phyloP scores from a whole-genome alignment of 2,329 filamentous ascomycete genomes.

The Cladosporium sp. region DNA sequence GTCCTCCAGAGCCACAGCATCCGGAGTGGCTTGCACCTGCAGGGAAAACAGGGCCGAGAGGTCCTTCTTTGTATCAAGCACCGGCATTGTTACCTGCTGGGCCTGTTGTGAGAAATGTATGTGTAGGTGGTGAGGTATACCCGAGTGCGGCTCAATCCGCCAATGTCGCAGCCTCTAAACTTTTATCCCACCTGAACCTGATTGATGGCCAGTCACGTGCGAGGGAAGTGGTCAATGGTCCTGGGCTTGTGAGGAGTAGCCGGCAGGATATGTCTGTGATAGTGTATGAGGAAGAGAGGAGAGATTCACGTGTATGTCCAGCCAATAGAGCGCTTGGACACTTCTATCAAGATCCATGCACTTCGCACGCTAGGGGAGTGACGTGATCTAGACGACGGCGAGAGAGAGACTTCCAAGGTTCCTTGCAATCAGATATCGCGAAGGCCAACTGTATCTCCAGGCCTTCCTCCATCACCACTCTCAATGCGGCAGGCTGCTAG shows the following conservation, averaged over 20 bases:
- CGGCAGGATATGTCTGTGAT: background rate
- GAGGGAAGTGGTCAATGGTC: background rate
- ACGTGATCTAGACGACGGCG: constrained; percentile 1
- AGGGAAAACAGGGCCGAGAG: constrained; percentile 66
- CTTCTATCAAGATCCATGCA: constrained; percentile 5
- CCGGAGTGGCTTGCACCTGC: constrained; percentile 65
- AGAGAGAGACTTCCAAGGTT: background rate
- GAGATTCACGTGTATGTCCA: constrained; percentile 4
- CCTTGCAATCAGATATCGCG: background rate
- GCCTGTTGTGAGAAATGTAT: background rate
- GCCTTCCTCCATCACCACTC: constrained; percentile 2
- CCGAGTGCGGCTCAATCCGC: constrained; percentile 9
- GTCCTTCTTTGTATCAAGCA: constrained; percentile 69
- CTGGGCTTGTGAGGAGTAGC: background rate
- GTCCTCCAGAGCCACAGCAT: constrained; percentile 70
- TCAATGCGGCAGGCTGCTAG: constrained; percentile 7
- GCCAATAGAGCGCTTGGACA: constrained; percentile 11
- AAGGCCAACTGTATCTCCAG: constrained; percentile 14
- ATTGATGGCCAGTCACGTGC: background rate
- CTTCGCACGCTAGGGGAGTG: constrained; percentile 8
- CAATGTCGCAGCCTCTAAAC: background rate
- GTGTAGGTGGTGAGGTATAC: constrained; percentile 7
- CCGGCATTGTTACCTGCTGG: constrained; percentile 47
- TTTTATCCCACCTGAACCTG: background rate
- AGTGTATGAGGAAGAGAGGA: background rate